These are phyloP conservation scores for Eragrostis nindensis DNA, from an alignment of 176 grass and related monocot genomes.

Conservation along the genomic window DNA sequence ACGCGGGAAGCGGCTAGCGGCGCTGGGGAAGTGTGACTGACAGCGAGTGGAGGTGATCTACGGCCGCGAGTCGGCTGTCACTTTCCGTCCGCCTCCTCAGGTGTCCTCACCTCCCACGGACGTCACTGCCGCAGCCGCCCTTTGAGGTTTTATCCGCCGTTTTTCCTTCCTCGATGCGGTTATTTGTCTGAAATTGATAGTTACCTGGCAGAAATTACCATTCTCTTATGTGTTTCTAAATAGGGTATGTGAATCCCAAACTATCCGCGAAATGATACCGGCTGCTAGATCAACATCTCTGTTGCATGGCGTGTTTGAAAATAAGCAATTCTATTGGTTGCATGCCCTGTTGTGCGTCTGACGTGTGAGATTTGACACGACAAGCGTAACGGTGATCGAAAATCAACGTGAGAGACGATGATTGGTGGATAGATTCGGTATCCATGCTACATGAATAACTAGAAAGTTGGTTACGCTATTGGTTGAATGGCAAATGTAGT, in stretches of 20 bases:
- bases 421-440: neutral
- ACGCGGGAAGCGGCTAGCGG: conserved; percentile 2
- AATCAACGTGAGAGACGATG: too few relatives aligned
- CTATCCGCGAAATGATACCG: too few relatives aligned
- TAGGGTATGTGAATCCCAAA: too few relatives aligned
- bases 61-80: conserved; percentile 28
- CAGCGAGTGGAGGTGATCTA: conserved; percentile 23
- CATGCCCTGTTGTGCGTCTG: neutral
- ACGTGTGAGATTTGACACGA: neutral
- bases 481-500: neutral
- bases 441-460: too few relatives aligned
- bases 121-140: neutral
- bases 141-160: too few relatives aligned
- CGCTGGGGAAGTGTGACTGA: conserved; percentile 3
- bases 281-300: too few relatives aligned
- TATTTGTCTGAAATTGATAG: neutral
- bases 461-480: neutral
- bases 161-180: too few relatives aligned
- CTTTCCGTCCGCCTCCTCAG: conserved; percentile 24
- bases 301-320: too few relatives aligned
- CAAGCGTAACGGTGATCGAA: neutral
- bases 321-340: neutral
- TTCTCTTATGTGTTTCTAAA: neutral
- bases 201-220: too few relatives aligned
- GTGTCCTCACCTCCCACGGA: conserved; percentile 17